phyloP scores from a whole-genome alignment of 345 rosid genomes.

The Triadica sebifera region DNA sequence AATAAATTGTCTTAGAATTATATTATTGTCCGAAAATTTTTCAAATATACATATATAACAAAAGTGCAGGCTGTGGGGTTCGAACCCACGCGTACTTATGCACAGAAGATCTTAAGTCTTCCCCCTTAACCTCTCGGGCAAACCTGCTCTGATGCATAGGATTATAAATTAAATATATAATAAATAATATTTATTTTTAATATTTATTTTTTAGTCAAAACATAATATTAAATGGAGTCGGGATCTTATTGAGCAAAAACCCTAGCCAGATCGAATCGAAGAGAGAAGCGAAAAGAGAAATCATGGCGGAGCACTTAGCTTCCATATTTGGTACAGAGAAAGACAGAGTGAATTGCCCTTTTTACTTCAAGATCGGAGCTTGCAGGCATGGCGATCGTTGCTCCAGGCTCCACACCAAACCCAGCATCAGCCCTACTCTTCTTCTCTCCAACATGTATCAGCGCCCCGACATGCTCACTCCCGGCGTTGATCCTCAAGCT shows the following conservation, averaged over 20 bases:
- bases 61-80: slow-evolving; percentile 86
- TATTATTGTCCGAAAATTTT: background rate
- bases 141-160: slow-evolving; percentile 58
- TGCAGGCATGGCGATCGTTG: slow-evolving; percentile 78
- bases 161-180: too few relatives aligned
- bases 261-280: background rate
- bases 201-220: too few relatives aligned
- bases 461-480: slow-evolving; percentile 70
- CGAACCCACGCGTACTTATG: slow-evolving; percentile 96
- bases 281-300: background rate
- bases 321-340: slow-evolving; percentile 85
- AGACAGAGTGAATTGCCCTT: slow-evolving; percentile 80
- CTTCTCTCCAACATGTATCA: slow-evolving; percentile 81
- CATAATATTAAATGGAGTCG: background rate
- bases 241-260: slow-evolving; percentile 1
- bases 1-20: background rate
- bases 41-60: too few relatives aligned
- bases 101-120: slow-evolving; percentile 95
- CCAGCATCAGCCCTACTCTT: slow-evolving; percentile 67
- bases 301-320: slow-evolving; percentile 75
- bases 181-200: too few relatives aligned
- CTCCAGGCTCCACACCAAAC: slow-evolving; percentile 77
- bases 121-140: slow-evolving; percentile 99
- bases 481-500: slow-evolving; percentile 51
- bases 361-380: slow-evolving; percentile 83